Evolutionary conservation across 2,329 filamentous ascomycete genomes (phyloP), one percentile per base, ranked within the genome.

Genomic region (Penicillium glabrum): DNA sequence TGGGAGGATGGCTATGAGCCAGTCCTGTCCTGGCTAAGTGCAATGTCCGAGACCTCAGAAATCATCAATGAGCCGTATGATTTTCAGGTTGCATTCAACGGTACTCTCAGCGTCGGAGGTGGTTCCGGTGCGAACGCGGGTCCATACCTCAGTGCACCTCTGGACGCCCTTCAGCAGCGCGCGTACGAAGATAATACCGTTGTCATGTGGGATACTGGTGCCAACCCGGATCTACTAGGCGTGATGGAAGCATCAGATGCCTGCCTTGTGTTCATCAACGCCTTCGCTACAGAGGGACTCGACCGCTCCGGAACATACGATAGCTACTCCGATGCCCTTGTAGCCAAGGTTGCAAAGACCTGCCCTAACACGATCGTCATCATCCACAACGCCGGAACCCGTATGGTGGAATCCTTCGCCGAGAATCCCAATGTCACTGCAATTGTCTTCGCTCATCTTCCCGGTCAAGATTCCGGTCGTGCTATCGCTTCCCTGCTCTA

Each of bases 361-460:
- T 92, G 88, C 79, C 85, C 87, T 76, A 96, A 96, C 81, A 96
- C 91, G 8, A 89, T 96, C 58, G 90, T 96, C n/a, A 85, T 96
- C 52, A 87, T 97, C 55, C 93, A 97, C 77, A 90, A 89, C 1
- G 84, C 87, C 7, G 93, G 93, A 0, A 86, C 91, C 1, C 89
- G 93, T 3, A 77, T 95, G 1, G 76, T 96, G 13, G 85, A 86
- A 13, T 84, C 89, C 27, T 79, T 76, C 68, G 69, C 73, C n/a
- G 68, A 77, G 41, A 71, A 88, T 65, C 82, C 84, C 3, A 90
- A 89, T 65, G 83, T 92, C 57, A 89, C 86, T 49, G 88, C 87
- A 29, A 86, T 91, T 54, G 78, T 91, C 11, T 90, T 86, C 80
- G 88, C 87, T 27, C 88, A 88, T 63, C 79, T 91, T 23, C 88